Base-by-base conservation (phyloP, 176 grass and related monocot species). In the Juncus effusus region DNA sequence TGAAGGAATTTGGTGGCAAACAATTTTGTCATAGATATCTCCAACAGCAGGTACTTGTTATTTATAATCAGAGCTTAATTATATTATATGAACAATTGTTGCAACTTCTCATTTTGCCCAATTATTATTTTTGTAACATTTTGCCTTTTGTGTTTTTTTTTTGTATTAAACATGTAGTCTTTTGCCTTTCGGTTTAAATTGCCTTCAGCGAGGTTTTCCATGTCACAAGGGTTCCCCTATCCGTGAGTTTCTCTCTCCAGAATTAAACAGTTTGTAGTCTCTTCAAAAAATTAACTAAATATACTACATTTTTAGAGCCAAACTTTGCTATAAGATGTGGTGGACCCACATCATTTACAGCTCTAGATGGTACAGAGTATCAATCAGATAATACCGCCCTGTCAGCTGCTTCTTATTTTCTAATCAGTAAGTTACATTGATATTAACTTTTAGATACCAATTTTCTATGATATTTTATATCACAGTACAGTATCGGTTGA, bases 1-100 rank as follows among this genome's bases (percentile, higher is more conserved):
- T 36, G 62, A 42, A 95, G 90, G 78, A 95, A 95, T 73, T 77
- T 95, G 83, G 86, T 90, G 41, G 76, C 91, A 56, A 95, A 95
- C 6, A 76, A 95, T 64, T 95, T 95, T 38, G 55, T 77, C 51
- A 72, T 84, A 6, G 63, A 79, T 76, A 74, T 55, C 76, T 84
- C 83, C 35, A 87, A 90, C 53, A 75, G 54, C 81, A 90, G 90
- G 90, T 95, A 3, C 10, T 45, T n/a, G 6, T 40, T 10, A 56
- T 44, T 56, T 76, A 6, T 47, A 47, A 47, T 5, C 44, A 47
- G 9, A 47, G 44, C 9, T 47, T 47, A 28, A 28, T 28, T 28
- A 28, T 28, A 1, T 28, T 28, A 28, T 28, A 1, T 47, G 44
- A 47, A 47, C 44, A 1, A 28, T 28, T 28, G 19, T 28, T 28